Base-by-base conservation (phyloP, 2,329 filamentous ascomycete genomes). In the Neonectria coccinea region DNA sequence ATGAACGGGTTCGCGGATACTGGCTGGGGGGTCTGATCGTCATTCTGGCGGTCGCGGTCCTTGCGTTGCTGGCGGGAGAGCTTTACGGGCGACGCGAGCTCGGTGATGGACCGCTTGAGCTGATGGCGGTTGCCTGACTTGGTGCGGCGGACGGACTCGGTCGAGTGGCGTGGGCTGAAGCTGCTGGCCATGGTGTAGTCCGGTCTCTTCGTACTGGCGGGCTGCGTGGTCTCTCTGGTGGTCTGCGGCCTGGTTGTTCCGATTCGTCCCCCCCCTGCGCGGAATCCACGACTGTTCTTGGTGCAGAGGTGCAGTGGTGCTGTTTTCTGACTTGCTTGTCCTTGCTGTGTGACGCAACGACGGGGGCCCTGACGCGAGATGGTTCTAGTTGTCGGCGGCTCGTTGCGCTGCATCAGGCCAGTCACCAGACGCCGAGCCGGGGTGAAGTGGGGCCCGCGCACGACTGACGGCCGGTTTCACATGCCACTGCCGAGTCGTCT, bases 101-200 rank as follows among this genome's bases (percentile, higher is more conserved):
- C 86, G 48, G 83, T 84, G 63, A 88, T 82, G 51, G 88, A 89
- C 36, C 85, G 83, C 65, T 82, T 84, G 64, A 88, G 79, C 69
- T 86, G 85, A 70, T 87, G 86, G 63, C 82, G 82, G 76, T 73
- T 69, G 73, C 70, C 71, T 27, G 72, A 67, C 57, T 71, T 73
- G 60, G 67, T 59, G 48, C 68, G 70, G 44, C 73, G 69, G 31
- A 70, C 65, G 29, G 71, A 70, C 56, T 72, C 69, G 61, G 62
- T 41, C 31, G 72, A 74, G 64, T 72, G 65, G 55, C 70, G 71
- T 31, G 72, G 72, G 60, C 69, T 67, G 58, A 65, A 70, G 27
- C 14, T 18, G 63, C 61, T 73, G 62, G 72, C 63, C 59, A 72
- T 72, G 65, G 72, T 47, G 52, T 25, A 25, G 25, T 25, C 25